Evolutionary conservation across 2,329 filamentous ascomycete species (phyloP).

Genomic region (Pseudopithomyces maydicus): DNA sequence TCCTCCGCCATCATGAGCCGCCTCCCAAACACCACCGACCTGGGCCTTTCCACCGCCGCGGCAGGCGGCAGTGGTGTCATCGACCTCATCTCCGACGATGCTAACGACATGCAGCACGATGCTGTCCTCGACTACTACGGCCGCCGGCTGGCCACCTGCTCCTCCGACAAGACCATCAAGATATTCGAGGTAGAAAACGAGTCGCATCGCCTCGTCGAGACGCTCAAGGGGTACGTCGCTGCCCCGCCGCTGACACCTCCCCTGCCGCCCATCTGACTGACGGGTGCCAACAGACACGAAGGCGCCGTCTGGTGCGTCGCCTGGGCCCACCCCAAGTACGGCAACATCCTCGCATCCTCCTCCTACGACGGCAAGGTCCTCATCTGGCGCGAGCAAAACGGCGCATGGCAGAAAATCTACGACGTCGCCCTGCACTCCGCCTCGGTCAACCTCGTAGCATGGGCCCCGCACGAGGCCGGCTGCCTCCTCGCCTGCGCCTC

Average conservation of each 20-base stretch:
- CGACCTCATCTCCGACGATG: slow-evolving; percentile 36
- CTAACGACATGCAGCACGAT: slow-evolving; percentile 73
- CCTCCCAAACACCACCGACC: neutral
- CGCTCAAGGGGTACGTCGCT: slow-evolving; percentile 81
- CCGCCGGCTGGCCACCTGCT: slow-evolving; percentile 92
- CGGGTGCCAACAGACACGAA: slow-evolving; percentile 71
- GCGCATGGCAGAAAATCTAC: slow-evolving; percentile 75
- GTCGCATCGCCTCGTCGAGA: slow-evolving; percentile 86
- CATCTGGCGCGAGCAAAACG: slow-evolving; percentile 88
- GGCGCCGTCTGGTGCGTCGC: slow-evolving; percentile 97
- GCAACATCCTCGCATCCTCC: slow-evolving; percentile 93
- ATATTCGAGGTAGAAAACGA: slow-evolving; percentile 98
- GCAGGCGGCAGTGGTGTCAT: slow-evolving; percentile 4
- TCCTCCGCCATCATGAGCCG: neutral
- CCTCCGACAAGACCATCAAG: slow-evolving; percentile 97
- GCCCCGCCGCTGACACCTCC: neutral
- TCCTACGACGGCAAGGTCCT: slow-evolving; percentile 98
- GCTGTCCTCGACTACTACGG: slow-evolving; percentile 99
- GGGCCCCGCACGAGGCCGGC: slow-evolving; percentile 95
- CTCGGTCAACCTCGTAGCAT: slow-evolving; percentile 93
- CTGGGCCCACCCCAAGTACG: slow-evolving; percentile 98
- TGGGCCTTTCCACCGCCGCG: neutral
- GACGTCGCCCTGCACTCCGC: slow-evolving; percentile 94
- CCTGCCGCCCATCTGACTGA: neutral
- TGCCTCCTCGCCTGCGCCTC: slow-evolving; percentile 94